Base-by-base conservation (phyloP, 768 basidiomycete species). In the Artomyces pyxidatus region DNA sequence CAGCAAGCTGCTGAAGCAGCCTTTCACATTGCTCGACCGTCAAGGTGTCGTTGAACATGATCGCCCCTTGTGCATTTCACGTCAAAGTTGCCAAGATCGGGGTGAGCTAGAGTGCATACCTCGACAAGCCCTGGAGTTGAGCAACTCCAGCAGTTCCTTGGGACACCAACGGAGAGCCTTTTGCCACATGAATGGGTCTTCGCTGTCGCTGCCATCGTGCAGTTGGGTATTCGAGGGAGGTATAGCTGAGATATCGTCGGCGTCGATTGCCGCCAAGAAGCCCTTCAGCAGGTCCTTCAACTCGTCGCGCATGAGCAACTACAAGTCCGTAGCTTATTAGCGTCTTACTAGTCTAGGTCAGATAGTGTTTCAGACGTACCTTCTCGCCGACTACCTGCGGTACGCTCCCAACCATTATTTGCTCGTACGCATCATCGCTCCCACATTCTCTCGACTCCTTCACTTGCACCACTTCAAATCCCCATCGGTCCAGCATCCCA, bases 101-200 rank as follows among this genome's bases (percentile, higher is more conserved):
- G 3, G 21, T 1, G 29, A 40, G 27, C 46, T 41, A 37, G 2
- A 9, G 17, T 50, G 63, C 75, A 56, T 61, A 85, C 95, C 94
- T 70, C 96, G 74, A 61, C 96, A 99, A 21, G 96, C 96, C 67
- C 91, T 94, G 9, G 93, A 96, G 64, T 97, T 94, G 57, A 91
- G 72, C 54, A 99, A 67, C 29, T 93, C 88, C 12, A 93, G 65
- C 45, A 98, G 71, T 47, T 77, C 80, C 44, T 72, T 74, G n/a
- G 96, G 96, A 63, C 88, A 93, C 74, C 78, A 81, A 22, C 88
- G 78, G 35, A 94, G 63, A 39, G 80, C 82, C 59, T 75, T 78
- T 59, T 86, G 66, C 91, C 90, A 90, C 22, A 49, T 38, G 9
- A 46, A 49, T 10, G 49, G 46, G 14, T 48, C 41, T 14, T 43